phyloP scores from a whole-genome alignment of 805 yeast species.

The Kodamaea kaohsiungensis region DNA sequence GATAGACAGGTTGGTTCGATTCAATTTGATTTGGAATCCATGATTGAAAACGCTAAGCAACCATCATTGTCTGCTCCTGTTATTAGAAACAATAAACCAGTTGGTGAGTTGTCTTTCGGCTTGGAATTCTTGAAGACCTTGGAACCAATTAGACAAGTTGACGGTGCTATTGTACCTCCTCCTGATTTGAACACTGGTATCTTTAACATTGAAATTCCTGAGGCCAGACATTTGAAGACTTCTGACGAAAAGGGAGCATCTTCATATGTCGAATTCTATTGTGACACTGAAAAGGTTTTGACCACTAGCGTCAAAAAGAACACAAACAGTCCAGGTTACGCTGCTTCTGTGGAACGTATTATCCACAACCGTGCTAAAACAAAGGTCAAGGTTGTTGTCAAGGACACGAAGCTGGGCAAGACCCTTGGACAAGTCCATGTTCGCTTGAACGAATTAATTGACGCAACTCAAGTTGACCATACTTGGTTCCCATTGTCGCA shows the following conservation, averaged over 20 bases:
- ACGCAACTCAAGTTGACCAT: slow-evolving; percentile 74
- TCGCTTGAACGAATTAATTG: slow-evolving; percentile 64
- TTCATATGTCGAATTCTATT: slow-evolving; percentile 68
- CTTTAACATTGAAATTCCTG: slow-evolving; percentile 62
- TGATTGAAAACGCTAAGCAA: slow-evolving; percentile 55
- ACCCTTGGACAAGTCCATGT: slow-evolving; percentile 60
- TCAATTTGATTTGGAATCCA: slow-evolving; percentile 68
- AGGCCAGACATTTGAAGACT: slow-evolving; percentile 56
- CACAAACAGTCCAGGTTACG: slow-evolving; percentile 68
- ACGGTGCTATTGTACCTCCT: slow-evolving; percentile 81
- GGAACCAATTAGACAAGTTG: slow-evolving; percentile 60
- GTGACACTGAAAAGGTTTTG: slow-evolving; percentile 60
- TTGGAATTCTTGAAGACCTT: slow-evolving; percentile 77
- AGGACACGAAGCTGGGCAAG: slow-evolving; percentile 52
- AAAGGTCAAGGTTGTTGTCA: slow-evolving; percentile 66
- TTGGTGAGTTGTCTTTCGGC: slow-evolving; percentile 73
- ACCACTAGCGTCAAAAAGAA: slow-evolving; percentile 62
- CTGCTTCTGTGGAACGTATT: slow-evolving; percentile 61
- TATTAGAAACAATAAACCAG: slow-evolving; percentile 78
- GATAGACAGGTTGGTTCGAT: slow-evolving; percentile 81
- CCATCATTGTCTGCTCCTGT: slow-evolving; percentile 55
- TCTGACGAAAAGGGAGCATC: slow-evolving; percentile 52
- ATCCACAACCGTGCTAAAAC: slow-evolving; percentile 70
- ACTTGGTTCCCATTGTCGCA: slow-evolving; percentile 72
- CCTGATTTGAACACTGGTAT: slow-evolving; percentile 96